Evolutionary conservation across 2,329 filamentous ascomycete genomes (phyloP).

Genomic region (Sporothrix phasma): DNA sequence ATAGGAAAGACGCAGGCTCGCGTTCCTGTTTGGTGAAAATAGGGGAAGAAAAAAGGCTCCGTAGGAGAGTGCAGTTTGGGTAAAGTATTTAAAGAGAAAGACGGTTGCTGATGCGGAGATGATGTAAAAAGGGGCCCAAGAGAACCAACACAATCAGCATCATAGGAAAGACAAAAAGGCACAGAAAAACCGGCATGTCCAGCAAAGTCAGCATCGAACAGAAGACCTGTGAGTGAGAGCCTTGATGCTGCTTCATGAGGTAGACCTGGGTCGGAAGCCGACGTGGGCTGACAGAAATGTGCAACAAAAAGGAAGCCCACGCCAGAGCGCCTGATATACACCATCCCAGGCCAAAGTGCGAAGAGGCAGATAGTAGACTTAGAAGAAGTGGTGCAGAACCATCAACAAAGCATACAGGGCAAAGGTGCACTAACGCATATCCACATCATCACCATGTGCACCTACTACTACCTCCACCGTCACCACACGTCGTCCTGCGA

Average conservation of each 20-base stretch:
- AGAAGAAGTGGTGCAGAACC: not conserved
- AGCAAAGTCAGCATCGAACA: not conserved
- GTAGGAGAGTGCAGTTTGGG: not conserved
- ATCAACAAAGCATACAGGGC: not conserved
- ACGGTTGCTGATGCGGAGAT: not conserved
- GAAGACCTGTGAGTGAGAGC: not conserved
- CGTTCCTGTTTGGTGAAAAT: not conserved
- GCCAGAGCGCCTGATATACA: no score
- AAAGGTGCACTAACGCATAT: not conserved
- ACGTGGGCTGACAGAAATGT: not conserved
- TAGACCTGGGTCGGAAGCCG: not conserved
- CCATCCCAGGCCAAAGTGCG: no score
- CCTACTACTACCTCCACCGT: constrained; percentile 41
- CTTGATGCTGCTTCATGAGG: not conserved
- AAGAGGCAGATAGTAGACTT: not conserved
- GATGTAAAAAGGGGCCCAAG: not conserved
- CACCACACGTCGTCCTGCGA: constrained; percentile 28
- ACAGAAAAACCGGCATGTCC: not conserved
- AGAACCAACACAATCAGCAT: not conserved
- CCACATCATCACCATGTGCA: constrained; percentile 34
- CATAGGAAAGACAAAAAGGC: not conserved
- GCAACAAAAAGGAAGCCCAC: not conserved
- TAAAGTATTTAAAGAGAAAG: not conserved
- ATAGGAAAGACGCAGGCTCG: constrained; percentile 5
- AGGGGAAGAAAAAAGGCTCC: not conserved